A percentile compares a stretch with the other conserved stretches of the same genome.
phyloP scores from a whole-genome alignment of 176 grass and related monocot species.

The Cenchrus americanus region DNA sequence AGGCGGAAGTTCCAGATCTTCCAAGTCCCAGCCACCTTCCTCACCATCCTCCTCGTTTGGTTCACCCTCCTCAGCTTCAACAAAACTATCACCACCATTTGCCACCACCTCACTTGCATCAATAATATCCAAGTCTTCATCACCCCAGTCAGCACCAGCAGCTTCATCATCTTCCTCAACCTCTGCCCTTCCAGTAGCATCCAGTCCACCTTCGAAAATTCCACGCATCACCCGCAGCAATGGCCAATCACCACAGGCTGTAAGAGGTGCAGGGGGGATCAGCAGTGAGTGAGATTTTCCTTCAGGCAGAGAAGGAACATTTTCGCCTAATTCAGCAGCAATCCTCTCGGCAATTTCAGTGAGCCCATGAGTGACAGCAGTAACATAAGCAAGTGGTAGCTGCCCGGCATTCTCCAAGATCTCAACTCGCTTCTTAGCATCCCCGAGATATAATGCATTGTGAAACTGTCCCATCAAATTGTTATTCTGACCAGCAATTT shows the following conservation, averaged over 20 bases:
- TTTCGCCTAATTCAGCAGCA: conserved; percentile 84
- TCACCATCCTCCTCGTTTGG: conserved; percentile 72
- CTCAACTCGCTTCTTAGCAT: conserved; percentile 80
- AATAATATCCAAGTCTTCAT: conserved; percentile 87
- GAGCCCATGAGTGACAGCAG: conserved; percentile 88
- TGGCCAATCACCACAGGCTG: conserved; percentile 83
- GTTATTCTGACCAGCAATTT: conserved; percentile 90
- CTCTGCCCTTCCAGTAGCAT: conserved; percentile 66
- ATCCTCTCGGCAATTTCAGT: conserved; percentile 78
- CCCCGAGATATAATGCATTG: conserved; percentile 96
- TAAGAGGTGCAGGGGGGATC: conserved; percentile 74
- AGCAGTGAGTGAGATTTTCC: conserved; percentile 72
- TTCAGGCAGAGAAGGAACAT: conserved; percentile 74
- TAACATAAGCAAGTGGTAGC: conserved; percentile 90
- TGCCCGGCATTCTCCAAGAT: conserved; percentile 93
- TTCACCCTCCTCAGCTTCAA: conserved; percentile 67
- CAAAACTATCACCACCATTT: conserved; percentile 67
- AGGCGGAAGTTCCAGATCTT: conserved; percentile 89
- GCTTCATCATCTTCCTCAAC: conserved; percentile 79
- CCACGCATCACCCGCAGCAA: conserved; percentile 90
- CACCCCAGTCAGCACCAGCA: conserved; percentile 88
- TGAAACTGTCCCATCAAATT: conserved; percentile 98
- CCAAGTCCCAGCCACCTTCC: conserved; percentile 93
- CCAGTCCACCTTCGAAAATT: conserved; percentile 88
- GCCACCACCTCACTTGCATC: conserved; percentile 69